Evolutionary conservation across 768 basidiomycete species (phyloP), one percentile per base, ranked within the genome.

Genomic region (Flagelloscypha sp.): DNA sequence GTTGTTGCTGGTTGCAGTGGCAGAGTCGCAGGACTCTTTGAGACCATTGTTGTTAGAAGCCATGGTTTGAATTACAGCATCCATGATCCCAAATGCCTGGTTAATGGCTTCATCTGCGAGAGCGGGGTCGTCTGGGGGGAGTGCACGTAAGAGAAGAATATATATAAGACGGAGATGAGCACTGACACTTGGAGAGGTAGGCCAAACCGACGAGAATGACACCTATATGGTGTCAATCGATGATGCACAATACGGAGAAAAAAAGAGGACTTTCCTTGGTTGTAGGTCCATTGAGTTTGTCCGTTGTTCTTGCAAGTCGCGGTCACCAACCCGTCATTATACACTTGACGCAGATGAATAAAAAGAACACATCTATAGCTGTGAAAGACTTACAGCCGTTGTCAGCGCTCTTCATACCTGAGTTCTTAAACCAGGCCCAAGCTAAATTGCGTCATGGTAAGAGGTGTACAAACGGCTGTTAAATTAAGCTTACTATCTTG

Each of bases 251-350:
- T 13, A 33, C 9, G 23, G n/a, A 8, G 8, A 13, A 28, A 35
- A 16, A 29, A 4, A 27, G 18, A 11, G 18, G 32, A 31, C 45
- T 13, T 24, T 43, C n/a, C n/a, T n/a, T n/a, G n/a, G n/a, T n/a
- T n/a, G n/a, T n/a, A n/a, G n/a, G n/a, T n/a, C 45, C 46, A 47
- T 25, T 47, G 46, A 13, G 46, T 47, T 7, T 40, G 38, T 15
- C 24, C 22, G 23, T 47, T 47, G 32, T 47, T 47, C 4, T 19
- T 38, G 35, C 46, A 47, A 7, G 30, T 32, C 21, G 34, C 41
- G n/a, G 38, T 30, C 24, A 33, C 36, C 4, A 47, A 30, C 12
- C 46, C 46, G 15, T 47, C 46, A 11, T 47, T 44, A 31, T 32
- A 47, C 22, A 47, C 46, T 47, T n/a, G 29, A 15, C 22, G 18